Base-by-base conservation (phyloP, 371 early-diverging fungal species). In the Mortierella polycephala region DNA sequence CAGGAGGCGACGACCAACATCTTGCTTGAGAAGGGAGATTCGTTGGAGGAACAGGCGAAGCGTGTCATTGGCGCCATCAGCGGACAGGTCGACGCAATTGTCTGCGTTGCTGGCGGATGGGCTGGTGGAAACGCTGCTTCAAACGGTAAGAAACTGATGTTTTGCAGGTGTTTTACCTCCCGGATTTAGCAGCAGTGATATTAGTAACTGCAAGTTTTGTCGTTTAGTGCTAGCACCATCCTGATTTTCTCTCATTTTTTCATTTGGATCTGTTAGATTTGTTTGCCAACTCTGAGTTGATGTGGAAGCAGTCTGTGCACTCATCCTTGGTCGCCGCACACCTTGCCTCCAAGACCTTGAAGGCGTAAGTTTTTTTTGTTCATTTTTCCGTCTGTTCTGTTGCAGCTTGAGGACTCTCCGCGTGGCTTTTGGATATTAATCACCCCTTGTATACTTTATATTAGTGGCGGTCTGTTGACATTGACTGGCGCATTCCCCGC, bases 51-150 rank as follows among this genome's bases (percentile, higher is more conserved):
- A n/a, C 92, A 94, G 58, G 93, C 91, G 16, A 59, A 83, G 8
- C 64, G 82, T 30, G 89, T 93, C 12, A 50, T 82, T 12, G 62
- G 82, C 39, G 72, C 80, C 11, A 71, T 91, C 21, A 62, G 70
- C 1, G 67, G 71, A 51, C 91, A 93, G 65, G 81, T 94, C 12
- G 93, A 93, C 61, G 96, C 94, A 7, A 85, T 98, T 52, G 80
- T 98, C 47, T 96, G 95, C 80, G 97, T 95, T 7, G 98, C 99
- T 42, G 99, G 99, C 60, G 99, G 99, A 40, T 98, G 97, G 96
- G 95, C 93, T 41, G 97, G 97, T 49, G 98, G 98, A n/a, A 95
- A 94, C 72, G 91, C 95, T 23, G 85, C 85, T 9, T 87, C 86
- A 74, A 71, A 83, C 62, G 90, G 94, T 93, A 85, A 30, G 76